Conservation (phyloP, 192 early-diverging fungal species). For the Entomortierella beljakovae region DNA sequence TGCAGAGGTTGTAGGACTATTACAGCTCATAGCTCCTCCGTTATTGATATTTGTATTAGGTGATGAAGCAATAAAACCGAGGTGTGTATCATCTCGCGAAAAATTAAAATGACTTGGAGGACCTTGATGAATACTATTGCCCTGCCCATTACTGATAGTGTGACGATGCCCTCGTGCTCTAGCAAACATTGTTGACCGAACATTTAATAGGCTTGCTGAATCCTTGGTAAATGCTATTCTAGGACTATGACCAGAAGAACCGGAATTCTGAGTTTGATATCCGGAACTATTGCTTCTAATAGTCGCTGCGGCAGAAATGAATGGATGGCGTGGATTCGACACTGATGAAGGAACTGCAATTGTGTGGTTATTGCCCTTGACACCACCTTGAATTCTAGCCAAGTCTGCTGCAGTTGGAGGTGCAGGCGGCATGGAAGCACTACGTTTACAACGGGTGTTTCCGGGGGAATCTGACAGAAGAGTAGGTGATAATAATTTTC, state of each 20-base stretch:
- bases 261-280: background rate
- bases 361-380: no score
- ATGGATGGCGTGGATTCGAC: slow-evolving; percentile 6
- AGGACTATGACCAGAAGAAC: slow-evolving; percentile 22
- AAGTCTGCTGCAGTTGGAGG: background rate
- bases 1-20: no score
- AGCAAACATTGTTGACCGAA: slow-evolving; percentile 23
- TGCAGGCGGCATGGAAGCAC: slow-evolving; percentile 27
- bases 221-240: slow-evolving; percentile 21
- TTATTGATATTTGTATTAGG: no score
- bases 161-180: slow-evolving; percentile 16
- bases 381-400: background rate
- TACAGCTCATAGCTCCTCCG: no score
- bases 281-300: background rate
- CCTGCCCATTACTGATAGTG: slow-evolving; percentile 36
- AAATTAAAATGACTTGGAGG: background rate
- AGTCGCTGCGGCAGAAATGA: background rate
- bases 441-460: slow-evolving; percentile 22
- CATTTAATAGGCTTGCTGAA: background rate
- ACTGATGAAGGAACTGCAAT: background rate
- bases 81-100: background rate
- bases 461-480: background rate
- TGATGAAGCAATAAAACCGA: background rate
- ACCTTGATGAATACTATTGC: slow-evolving; percentile 29
- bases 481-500: background rate